Base-by-base conservation (phyloP, 2,329 filamentous ascomycete species). In the Magnaporthiopsis rhizophila region DNA sequence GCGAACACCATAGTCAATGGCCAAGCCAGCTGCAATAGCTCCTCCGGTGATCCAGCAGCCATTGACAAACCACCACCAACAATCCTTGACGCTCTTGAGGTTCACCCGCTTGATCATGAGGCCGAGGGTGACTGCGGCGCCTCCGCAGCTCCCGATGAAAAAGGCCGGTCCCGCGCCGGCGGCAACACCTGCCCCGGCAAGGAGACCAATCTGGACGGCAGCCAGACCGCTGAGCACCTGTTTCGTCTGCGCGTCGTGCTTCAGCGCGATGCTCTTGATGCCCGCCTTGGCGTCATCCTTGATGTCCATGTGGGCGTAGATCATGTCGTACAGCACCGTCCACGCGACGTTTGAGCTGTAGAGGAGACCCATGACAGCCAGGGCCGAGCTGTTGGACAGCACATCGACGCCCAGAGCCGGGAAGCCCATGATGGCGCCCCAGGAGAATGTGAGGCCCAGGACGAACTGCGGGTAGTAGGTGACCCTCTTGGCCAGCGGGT, bases 301-400 rank as follows among this genome's bases (percentile, higher is more conserved):
- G 74, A 94, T 89, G 71, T 96, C 92, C 87, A 95, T 94, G 73
- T 96, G 92, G 18, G 92, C 92, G 74, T 96, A 96, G 38, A 96
- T 92, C 86, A 95, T 96, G 74, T 96, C 92, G 74, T 96, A 96
- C 56, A 96, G 77, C 32, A 96, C 83, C 0, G 91, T 96, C 92
- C 92, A 96, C 3, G 90, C 87, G 30, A 95, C 81, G 69, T 92
- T 95, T 58, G 89, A 92, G 13, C 83, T 78, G 73, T 96, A 96
- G 61, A 96, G 78, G 65, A 84, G 85, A 3, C 81, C 85, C 0
- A 90, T 89, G 1, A 89, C 86, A 4, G 82, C 79, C 65, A 91
- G 73, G 2, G 90, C 89, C 1, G 84, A 75, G 28, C 77, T 77
- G 68, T 89, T 84, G 7, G 83, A 77, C 15, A 94, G 74, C n/a